phyloP scores from a whole-genome alignment of 2,329 filamentous ascomycete species.

The Podosphaera aphanis region DNA sequence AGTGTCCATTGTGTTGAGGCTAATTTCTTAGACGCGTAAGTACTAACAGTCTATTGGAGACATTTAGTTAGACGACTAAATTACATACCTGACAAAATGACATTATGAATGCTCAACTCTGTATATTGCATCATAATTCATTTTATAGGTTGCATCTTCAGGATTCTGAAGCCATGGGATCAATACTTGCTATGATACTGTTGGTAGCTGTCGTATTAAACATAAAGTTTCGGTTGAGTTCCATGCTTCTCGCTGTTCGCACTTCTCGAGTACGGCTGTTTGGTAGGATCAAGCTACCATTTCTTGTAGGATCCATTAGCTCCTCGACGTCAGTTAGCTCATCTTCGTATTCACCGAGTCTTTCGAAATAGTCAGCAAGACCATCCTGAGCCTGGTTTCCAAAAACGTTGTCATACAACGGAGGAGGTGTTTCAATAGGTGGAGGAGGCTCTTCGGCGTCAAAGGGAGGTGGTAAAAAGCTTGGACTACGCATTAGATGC shows the following conservation, averaged over 20 bases:
- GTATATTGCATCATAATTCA: no score
- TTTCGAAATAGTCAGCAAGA: slow-evolving; percentile 45
- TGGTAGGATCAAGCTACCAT: slow-evolving; percentile 15
- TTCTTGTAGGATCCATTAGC: slow-evolving; percentile 6
- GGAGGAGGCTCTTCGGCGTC: slow-evolving; percentile 46
- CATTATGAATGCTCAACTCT: no score
- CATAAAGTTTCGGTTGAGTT: slow-evolving; percentile 16
- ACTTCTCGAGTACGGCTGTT: slow-evolving; percentile 16
- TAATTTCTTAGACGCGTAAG: no score
- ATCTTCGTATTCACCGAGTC: slow-evolving; percentile 17
- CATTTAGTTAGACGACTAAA: no score
- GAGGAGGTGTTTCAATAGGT: slow-evolving; percentile 43
- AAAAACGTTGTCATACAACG: slow-evolving; percentile 42
- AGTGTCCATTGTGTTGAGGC: no score
- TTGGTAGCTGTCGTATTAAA: slow-evolving; percentile 5
- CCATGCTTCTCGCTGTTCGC: slow-evolving; percentile 15
- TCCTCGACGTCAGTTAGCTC: slow-evolving; percentile 14
- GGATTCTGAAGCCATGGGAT: not conserved
- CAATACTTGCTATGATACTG: not conserved
- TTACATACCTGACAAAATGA: no score
- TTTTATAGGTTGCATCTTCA: not conserved
- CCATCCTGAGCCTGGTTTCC: slow-evolving; percentile 27
- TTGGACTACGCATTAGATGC: slow-evolving; percentile 43
- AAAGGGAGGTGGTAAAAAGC: slow-evolving; percentile 47
- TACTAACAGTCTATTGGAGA: no score